Base-by-base conservation (phyloP, 1,284 basidiomycete genomes). In the Vanrija sp. region DNA sequence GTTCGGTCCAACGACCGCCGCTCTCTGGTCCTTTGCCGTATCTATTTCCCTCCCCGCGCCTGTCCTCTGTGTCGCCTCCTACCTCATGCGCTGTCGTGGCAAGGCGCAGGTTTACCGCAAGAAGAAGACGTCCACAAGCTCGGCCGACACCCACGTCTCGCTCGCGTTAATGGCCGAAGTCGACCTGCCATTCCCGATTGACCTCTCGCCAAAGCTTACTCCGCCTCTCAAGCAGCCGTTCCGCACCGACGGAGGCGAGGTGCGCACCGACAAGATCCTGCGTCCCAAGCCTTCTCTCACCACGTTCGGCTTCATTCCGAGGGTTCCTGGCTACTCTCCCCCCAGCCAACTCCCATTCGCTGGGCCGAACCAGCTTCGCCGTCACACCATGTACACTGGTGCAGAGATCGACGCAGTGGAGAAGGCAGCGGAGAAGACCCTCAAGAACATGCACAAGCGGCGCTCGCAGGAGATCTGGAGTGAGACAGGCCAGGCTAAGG, bases 401-500 rank as follows among this genome's bases (percentile, higher is more conserved):
- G 31, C 31, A 9, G 31, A 31, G 31, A 1, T 31, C 31, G 31
- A 31, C 12, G 31, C 31, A 3, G 31, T 14, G 12, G 53, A 38
- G 4, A 14, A 44, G 42, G 4, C 27, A 51, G 60, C 47, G 16
- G 47, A 53, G 12, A 15, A 48, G 18, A 47, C 22, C n/a, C 42
- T 57, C 25, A 43, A 36, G 14, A 64, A 70, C 25, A 36, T 57
- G 25, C 41, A 60, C n/a, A 9, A 7, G 18, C 25, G 3, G 14
- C 19, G 24, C 18, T 63, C 62, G 6, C 59, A 56, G 6, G 68
- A 67, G 50, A 56, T 68, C 12, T 71, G 69, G 68, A 47, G 68
- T 27, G 59, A 60, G 27, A 39, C 20, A 10, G 68, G 69, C 3
- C 69, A 68, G 47, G 69, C 69, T 1, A 56, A 61, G 15, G 54